A percentile compares a stretch with the other conserved stretches of the same genome.
Conservation (phyloP, 1,139 yeast genomes). For the Meyerozyma carpophila region DNA sequence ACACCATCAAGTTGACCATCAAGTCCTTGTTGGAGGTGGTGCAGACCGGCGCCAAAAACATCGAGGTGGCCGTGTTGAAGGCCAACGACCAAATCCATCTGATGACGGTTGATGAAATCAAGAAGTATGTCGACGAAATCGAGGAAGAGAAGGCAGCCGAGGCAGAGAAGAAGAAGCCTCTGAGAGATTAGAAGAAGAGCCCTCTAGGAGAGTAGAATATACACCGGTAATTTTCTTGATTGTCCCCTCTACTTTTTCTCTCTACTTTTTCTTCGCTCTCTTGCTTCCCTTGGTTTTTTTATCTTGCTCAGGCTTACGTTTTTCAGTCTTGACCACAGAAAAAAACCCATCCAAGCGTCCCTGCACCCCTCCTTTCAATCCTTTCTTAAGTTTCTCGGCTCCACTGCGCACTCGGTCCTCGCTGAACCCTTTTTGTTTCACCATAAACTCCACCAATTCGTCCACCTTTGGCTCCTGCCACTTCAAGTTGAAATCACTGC, state of each 20-base stretch:
- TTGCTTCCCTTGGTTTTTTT: slow-evolving; percentile 8
- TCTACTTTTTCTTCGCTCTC: slow-evolving; percentile 5
- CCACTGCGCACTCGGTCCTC: slow-evolving; percentile 90
- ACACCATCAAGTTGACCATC: slow-evolving; percentile 75
- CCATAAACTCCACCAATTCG: slow-evolving; percentile 68
- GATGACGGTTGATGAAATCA: slow-evolving; percentile 69
- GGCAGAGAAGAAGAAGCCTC: slow-evolving; percentile 77
- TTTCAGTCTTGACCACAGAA: slow-evolving; percentile 41
- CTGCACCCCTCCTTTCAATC: slow-evolving; percentile 79
- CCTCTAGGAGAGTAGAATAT: slow-evolving; percentile 37
- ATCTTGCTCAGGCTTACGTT: slow-evolving; percentile 3
- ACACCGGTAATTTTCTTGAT: neutral
- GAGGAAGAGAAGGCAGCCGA: slow-evolving; percentile 91
- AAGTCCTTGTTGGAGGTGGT: slow-evolving; percentile 91
- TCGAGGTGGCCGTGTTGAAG: slow-evolving; percentile 84
- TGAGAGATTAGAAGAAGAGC: slow-evolving; percentile 60
- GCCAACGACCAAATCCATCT: slow-evolving; percentile 54
- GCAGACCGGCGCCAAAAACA: slow-evolving; percentile 95
- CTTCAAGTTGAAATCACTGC: slow-evolving; percentile 58
- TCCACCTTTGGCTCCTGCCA: slow-evolving; percentile 80
- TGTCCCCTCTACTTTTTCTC: neutral
- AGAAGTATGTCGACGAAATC: slow-evolving; percentile 70
- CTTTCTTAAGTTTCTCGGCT: slow-evolving; percentile 78
- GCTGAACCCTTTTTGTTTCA: slow-evolving; percentile 75
- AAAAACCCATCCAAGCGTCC: slow-evolving; percentile 92